Evolutionary conservation across 768 basidiomycete species (phyloP).

Genomic region (Hemileccinum rubropunctum): DNA sequence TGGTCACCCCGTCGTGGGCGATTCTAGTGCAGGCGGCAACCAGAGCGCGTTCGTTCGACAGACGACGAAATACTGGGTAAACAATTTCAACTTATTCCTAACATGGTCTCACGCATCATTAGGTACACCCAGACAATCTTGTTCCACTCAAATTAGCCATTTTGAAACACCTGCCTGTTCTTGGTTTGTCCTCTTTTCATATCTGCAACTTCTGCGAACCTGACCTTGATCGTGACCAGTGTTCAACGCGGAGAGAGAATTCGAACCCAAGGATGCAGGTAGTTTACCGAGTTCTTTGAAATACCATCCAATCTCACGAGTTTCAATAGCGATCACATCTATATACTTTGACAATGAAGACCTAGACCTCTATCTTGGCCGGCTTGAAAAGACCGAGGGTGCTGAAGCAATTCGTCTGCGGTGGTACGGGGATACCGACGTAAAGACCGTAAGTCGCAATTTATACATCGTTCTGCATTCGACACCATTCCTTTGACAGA

Average conservation of each 20-base stretch:
- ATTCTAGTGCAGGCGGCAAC: conserved; percentile 88
- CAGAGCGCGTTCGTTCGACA: conserved; percentile 98
- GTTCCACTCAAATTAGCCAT: conserved; percentile 93
- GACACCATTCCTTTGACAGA: conserved; percentile 38
- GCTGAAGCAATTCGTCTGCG: conserved; percentile 95
- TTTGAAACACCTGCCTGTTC: conserved; percentile 86
- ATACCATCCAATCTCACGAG: background rate
- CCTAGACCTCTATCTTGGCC: conserved; percentile 92
- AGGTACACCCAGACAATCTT: conserved; percentile 91
- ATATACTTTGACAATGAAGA: conserved; percentile 98
- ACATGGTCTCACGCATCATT: conserved; percentile 2
- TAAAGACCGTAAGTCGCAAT: conserved; percentile 60
- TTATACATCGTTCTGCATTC: background rate
- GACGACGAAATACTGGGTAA: conserved; percentile 98
- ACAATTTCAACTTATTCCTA: conserved; percentile 2
- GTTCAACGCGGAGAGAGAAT: conserved; percentile 93
- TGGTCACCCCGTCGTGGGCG: conserved; percentile 92
- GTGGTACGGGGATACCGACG: conserved; percentile 92
- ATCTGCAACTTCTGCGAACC: background rate
- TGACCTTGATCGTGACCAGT: conserved; percentile 45
- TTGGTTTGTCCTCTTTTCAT: conserved; percentile 55
- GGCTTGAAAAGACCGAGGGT: conserved; percentile 97
- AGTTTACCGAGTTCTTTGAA: conserved; percentile 6
- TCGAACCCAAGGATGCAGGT: conserved; percentile 81
- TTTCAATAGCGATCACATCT: conserved; percentile 77